Percentiles rank a stretch among this genome's conserved stretches.
phyloP scores from a whole-genome alignment of 2,329 filamentous ascomycete species.

The Venturia nashicola region DNA sequence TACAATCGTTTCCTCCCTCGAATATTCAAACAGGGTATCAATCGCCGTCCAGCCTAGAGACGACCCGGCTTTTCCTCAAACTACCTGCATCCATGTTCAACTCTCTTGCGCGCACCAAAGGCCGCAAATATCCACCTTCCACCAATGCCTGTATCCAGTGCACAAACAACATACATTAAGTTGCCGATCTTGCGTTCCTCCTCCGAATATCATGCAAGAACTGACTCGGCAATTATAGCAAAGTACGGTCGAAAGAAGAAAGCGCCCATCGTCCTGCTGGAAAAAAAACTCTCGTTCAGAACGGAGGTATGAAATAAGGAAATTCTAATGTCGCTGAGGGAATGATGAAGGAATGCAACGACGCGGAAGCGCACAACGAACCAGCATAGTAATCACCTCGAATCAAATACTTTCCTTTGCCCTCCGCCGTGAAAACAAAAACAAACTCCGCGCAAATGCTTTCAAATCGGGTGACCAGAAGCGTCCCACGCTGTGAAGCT shows the following conservation, averaged over 20 bases:
- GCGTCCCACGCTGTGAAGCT: background rate
- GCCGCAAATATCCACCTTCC: background rate
- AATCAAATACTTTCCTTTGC: background rate
- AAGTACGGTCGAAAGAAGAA: background rate
- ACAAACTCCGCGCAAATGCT: conserved; percentile 1
- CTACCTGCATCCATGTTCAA: background rate
- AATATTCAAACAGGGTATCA: conserved; percentile 2
- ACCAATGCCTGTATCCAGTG: background rate
- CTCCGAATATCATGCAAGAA: background rate
- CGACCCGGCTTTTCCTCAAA: background rate
- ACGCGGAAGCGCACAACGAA: background rate
- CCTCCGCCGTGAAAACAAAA: background rate
- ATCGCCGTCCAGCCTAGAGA: background rate
- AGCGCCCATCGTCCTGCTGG: background rate
- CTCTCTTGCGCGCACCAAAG: background rate
- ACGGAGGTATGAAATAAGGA: background rate
- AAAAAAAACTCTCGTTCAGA: background rate
- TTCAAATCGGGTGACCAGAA: background rate
- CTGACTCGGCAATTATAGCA: background rate
- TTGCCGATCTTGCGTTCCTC: background rate
- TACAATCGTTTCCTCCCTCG: background rate
- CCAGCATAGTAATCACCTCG: background rate
- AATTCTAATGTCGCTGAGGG: background rate
- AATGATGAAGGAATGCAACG: background rate
- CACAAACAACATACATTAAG: conserved; percentile 3